Conservation (phyloP, 2,329 filamentous ascomycete species). For the Sporothrix brasiliensis region DNA sequence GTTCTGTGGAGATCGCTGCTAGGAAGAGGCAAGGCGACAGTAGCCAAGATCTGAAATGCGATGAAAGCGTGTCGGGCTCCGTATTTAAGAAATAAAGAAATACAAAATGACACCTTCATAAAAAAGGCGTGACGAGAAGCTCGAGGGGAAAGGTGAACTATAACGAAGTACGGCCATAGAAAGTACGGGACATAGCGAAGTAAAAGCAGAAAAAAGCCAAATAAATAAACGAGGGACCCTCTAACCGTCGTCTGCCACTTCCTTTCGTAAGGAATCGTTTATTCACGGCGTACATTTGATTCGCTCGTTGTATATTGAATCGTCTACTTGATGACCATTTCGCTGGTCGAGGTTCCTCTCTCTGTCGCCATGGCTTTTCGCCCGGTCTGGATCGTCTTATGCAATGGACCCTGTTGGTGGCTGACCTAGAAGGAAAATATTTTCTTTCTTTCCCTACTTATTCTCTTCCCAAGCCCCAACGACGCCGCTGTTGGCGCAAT, state of each 20-base stretch:
- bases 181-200: background rate
- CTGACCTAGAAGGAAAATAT: background rate
- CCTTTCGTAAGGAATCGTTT: background rate
- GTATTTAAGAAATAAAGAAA: background rate
- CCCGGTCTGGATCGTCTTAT: constrained; percentile 20
- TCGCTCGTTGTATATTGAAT: background rate
- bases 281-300: constrained; percentile 18
- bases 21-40: constrained; percentile 18
- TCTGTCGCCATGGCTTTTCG: constrained; percentile 19
- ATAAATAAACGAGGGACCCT: background rate
- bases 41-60: constrained; percentile 18
- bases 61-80: background rate
- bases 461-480: constrained; percentile 2
- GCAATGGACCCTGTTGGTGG: background rate
- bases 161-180: background rate
- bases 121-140: background rate
- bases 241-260: background rate
- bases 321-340: background rate
- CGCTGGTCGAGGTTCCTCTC: background rate
- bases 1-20: constrained; percentile 23
- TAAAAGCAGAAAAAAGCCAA: background rate
- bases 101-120: background rate
- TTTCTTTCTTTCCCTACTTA: background rate
- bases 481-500: background rate
- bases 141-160: background rate